Base-by-base conservation (phyloP, 2,329 filamentous ascomycete species). In the Ascochyta viciae-villosae region DNA sequence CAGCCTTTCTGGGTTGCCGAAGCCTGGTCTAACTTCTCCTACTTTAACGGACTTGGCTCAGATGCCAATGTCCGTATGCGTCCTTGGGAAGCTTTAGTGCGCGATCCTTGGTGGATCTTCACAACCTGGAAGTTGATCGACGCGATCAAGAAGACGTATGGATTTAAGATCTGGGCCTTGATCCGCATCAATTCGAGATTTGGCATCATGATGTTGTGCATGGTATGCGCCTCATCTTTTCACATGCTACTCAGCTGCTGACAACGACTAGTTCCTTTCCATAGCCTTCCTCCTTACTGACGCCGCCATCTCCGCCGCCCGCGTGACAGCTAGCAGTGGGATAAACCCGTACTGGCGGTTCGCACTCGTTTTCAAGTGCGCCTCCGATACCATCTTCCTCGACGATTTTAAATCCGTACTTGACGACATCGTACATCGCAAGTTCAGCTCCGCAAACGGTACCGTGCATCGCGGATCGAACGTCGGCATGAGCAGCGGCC, bases 51-150 rank as follows among this genome's bases (percentile, higher is more conserved):
- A 3, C 61, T 74, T 2, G 71, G 72, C 4, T 68, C 66, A 10
- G 56, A 64, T 8, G 68, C 58, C 15, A 74, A 74, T 33, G 56
- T 62, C 7, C 65, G 52, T 4, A 73, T 66, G 58, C 57, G 72
- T 3, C 71, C 72, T 1, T 74, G 61, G 60, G 72, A 74, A 60
- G 72, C 72, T 1, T 57, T 74, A 1, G 33, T 67, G 6, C 66
- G 72, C 6, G 72, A 74, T 24, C 72, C 72, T 0, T 74, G 71
- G 72, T 74, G 72, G 72, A 74, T 74, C 13, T 74, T 73, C 35
- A 75, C 71, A 0, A 74, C 72, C 0, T 74, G 67, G 67, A 70
- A 66, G 39, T 57, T 74, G 8, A 62, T 73, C 26, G 53, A 64
- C 29, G 60, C 68, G 6, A 74, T 75, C 46, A 71, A 69, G 43